Evolutionary conservation across 202 grass and related monocot species (phyloP), one percentile per base, ranked within the genome.

Genomic region (Musa balbisiana): DNA sequence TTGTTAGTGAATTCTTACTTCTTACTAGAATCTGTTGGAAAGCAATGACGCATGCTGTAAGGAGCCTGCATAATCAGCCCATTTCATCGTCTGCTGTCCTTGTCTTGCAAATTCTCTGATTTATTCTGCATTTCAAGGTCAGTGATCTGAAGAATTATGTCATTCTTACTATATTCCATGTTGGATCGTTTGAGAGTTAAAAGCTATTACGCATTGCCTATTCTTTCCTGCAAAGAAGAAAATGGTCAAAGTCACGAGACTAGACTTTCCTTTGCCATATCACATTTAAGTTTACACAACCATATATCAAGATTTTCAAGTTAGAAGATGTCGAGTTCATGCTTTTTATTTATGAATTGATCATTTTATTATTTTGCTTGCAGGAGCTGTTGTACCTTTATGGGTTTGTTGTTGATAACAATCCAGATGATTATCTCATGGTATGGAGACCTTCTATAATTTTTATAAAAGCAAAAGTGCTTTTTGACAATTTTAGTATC

Each of bases 341-440:
- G 33, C n/a, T 50, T 76, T 24, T 51, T 62, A 76, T 73, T 85
- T 66, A 87, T 52, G 55, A 67, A 58, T 53, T 77, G 12, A 12
- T 74, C 19, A 55, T 29, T 78, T 74, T 83, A 9, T 63, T 83
- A 20, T 87, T 82, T 43, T 82, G 24, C 64, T 70, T 53, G 17
- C 90, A 93, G 87, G 94, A 98, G 84, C 64, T 98, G 21, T 69
- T 98, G 19, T 93, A 98, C 82, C 90, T 93, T 20, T 98, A 98
- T 70, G 94, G 94, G 86, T 98, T 93, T 83, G 88, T 98, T 26
- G 53, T 92, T 77, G 94, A 93, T 75, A 89, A 89, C 55, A 98
- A 98, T 76, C 81, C 87, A 77, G 88, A 98, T 81, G 91, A 98
- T 84, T 98, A 83, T 88, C 88, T 96, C 68, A 96, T 91, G 86